Percentiles rank a stretch among this genome's conserved stretches.
Evolutionary conservation across 345 rosid genomes (phyloP).

Genomic region (Psidium guajava): DNA sequence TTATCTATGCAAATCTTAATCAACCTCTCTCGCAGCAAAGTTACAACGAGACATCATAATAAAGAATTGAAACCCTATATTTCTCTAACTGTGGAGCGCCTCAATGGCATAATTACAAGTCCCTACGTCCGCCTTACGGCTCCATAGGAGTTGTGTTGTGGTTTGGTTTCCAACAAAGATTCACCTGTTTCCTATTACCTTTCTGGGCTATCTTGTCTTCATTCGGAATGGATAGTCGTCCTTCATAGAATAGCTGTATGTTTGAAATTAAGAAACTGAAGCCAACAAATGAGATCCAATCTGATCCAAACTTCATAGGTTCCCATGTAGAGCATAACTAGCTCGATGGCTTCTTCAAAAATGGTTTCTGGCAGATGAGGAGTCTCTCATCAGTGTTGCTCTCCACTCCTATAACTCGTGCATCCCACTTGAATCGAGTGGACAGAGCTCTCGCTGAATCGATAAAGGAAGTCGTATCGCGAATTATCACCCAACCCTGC

Average conservation of each 20-base stretch:
- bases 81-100: conserved; percentile 17
- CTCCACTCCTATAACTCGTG: conserved; percentile 73
- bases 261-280: conserved; percentile 12
- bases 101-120: conserved; percentile 28
- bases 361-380: conserved; percentile 92
- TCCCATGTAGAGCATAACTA: conserved; percentile 1
- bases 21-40: not conserved
- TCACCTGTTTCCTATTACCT: not conserved
- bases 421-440: conserved; percentile 85
- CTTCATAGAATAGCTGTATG: conserved; percentile 14
- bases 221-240: conserved; percentile 20
- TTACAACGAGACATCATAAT: not conserved
- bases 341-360: conserved; percentile 53
- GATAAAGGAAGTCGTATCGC: conserved; percentile 57
- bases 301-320: not conserved
- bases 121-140: conserved; percentile 48
- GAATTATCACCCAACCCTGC: conserved; percentile 97
- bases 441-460: conserved; percentile 68
- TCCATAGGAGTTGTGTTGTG: conserved; percentile 26
- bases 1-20: not conserved
- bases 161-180: not conserved
- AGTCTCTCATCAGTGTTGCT: conserved; percentile 84
- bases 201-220: conserved; percentile 25
- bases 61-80: not conserved
- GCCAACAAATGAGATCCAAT: not conserved